Base-by-base conservation (phyloP, 2,329 filamentous ascomycete genomes). In the Colletotrichum tamarilloi region DNA sequence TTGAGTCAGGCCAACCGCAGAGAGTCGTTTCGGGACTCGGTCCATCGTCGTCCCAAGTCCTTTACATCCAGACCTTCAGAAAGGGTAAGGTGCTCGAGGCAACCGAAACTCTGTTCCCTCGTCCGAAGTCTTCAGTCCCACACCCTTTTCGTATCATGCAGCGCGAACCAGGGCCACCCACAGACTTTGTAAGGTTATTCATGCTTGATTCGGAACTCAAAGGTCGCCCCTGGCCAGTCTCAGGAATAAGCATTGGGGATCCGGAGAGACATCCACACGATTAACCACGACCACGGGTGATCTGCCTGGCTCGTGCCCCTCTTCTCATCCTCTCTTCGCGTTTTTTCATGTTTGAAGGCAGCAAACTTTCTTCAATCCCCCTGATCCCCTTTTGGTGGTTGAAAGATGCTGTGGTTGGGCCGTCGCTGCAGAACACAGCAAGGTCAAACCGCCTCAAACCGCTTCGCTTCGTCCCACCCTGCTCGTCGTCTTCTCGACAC, bases 1-100 rank as follows among this genome's bases (percentile, higher is more conserved):
- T 65, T 62, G 67, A 73, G 67, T 70, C 70, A 73, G 46, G 26
- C 67, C 67, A 72, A 73, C 46, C 32, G 46, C 32, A 65, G 59
- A 49, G 67, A 60, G 24, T 55, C 16, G 46, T 56, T 57, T 65
- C 60, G 60, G 70, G 53, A 70, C 60, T 62, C 70, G 70, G 66
- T 73, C 70, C 70, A 70, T 73, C 55, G 46, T 70, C 70, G 55
- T 73, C 70, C 70, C 46, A 73, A 64, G 66, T 70, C 66, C 69
- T 58, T 72, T 58, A 72, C 69, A 63, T 68, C 69, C 58, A 62
- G 69, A 58, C 69, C 69, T 68, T 68, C 57, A 68, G 32, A 68
- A 72, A 28, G 58, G 69, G 64, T 38, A 68, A 62, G 64, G 58
- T 38, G 69, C 57, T 68, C 58, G 53, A 68, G 58, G 58, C 16